Conservation (phyloP, 1,284 basidiomycete species). For the Apiotrichum siamense region DNA sequence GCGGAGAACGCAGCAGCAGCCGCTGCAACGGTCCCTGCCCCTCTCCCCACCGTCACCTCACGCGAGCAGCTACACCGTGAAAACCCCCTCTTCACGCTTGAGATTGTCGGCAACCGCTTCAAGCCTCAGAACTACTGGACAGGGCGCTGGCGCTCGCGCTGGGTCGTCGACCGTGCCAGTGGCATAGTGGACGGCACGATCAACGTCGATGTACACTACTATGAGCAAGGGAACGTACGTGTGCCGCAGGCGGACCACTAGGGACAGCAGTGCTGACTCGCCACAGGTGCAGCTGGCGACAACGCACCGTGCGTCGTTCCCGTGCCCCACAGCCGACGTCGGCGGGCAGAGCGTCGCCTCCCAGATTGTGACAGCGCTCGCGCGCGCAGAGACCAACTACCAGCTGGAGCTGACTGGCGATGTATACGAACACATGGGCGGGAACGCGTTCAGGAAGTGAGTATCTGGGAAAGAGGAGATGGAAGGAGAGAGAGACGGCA, state of each 20-base stretch:
- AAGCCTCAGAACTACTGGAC: conserved; percentile 86
- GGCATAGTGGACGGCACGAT: conserved; percentile 54
- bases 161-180: conserved; percentile 47
- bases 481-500: too few relatives aligned
- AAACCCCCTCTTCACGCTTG: conserved; percentile 58
- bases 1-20: conserved; percentile 6
- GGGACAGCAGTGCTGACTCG: neutral
- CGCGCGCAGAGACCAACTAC: conserved; percentile 73
- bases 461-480: conserved; percentile 3
- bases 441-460: conserved; percentile 74
- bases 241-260: too few relatives aligned
- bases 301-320: conserved; percentile 60
- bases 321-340: conserved; percentile 57
- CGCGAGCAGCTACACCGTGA: conserved; percentile 17
- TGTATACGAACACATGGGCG: conserved; percentile 75
- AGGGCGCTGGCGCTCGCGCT: conserved; percentile 73
- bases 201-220: conserved; percentile 84
- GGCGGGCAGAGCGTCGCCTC: conserved; percentile 54
- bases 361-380: conserved; percentile 62
- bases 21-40: neutral
- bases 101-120: conserved; percentile 87
- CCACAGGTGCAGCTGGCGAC: conserved; percentile 86
- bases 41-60: neutral
- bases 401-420: conserved; percentile 71
- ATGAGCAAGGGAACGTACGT: conserved; percentile 85